Conservation (phyloP, 169 alveolate genomes). For the Plasmodium chabaudi region DNA sequence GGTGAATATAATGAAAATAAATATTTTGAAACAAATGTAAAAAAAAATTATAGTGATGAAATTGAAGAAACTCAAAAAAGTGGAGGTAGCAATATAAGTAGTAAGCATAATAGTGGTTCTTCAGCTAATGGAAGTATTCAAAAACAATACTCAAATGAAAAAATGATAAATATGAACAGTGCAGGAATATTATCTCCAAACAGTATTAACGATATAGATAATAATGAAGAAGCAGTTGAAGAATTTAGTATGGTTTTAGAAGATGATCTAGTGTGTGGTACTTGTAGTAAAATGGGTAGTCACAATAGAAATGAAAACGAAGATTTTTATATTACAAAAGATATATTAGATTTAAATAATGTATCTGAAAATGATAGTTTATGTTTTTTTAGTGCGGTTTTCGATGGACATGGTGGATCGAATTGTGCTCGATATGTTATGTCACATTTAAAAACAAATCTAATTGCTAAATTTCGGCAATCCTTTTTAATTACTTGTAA, state of each 20-base stretch:
- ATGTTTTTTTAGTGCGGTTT: slow-evolving; percentile 87
- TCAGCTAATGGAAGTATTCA: background rate
- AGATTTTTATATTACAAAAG: slow-evolving; percentile 83
- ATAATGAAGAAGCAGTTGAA: slow-evolving; percentile 61
- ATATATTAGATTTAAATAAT: slow-evolving; percentile 82
- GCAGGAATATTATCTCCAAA: too few relatives aligned
- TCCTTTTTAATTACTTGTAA: slow-evolving; percentile 76
- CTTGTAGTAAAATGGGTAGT: slow-evolving; percentile 76
- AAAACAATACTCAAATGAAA: too few relatives aligned
- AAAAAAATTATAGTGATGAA: background rate
- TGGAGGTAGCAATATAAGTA: background rate
- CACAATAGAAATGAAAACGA: slow-evolving; percentile 81
- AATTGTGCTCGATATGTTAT: slow-evolving; percentile 88
- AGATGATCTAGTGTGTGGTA: slow-evolving; percentile 83
- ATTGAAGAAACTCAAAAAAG: background rate
- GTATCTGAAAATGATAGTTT: slow-evolving; percentile 84
- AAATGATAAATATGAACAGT: too few relatives aligned
- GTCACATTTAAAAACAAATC: slow-evolving; percentile 85
- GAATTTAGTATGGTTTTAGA: slow-evolving; percentile 81
- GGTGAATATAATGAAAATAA: too few relatives aligned
- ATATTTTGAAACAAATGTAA: too few relatives aligned
- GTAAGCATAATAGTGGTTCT: background rate
- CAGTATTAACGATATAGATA: background rate
- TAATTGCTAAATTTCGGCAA: slow-evolving; percentile 86
- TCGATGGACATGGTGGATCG: slow-evolving; percentile 89